Evolutionary conservation across 768 basidiomycete species (phyloP).

Genomic region (Podaxis carcinomalis): DNA sequence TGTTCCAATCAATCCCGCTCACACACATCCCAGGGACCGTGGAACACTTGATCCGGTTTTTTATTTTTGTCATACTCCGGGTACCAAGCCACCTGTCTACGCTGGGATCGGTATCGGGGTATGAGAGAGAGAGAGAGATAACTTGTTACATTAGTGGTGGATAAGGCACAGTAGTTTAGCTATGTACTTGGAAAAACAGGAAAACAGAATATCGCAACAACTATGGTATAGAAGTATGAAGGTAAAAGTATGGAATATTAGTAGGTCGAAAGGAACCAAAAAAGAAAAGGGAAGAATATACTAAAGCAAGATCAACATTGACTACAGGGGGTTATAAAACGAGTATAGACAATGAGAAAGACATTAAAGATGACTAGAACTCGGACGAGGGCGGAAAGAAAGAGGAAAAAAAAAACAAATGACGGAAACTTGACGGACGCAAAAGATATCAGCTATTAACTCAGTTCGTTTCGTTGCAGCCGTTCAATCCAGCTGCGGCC

Average conservation of each 20-base stretch:
- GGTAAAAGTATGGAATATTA: background rate
- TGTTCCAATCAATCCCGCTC: no score
- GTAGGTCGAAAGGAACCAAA: background rate
- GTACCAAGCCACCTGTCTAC: no score
- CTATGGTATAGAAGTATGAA: conserved; percentile 9
- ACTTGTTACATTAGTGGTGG: conserved; percentile 3
- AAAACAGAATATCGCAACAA: background rate
- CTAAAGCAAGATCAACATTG: background rate
- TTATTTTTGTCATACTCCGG: background rate
- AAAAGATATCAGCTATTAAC: conserved; percentile 10
- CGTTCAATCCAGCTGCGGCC: conserved; percentile 37
- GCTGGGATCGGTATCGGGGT: no score
- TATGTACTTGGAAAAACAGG: background rate
- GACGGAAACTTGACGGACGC: background rate
- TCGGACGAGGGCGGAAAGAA: background rate
- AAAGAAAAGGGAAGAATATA: background rate
- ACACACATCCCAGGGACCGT: background rate
- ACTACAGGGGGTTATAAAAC: background rate
- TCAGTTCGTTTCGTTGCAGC: background rate
- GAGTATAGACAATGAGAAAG: background rate
- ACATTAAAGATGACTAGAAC: background rate
- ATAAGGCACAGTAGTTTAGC: background rate
- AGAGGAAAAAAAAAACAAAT: background rate
- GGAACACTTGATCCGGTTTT: background rate
- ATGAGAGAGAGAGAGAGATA: background rate